Evolutionary conservation across 1,284 basidiomycete species (phyloP), one percentile per base, ranked within the genome.

Genomic region (Taiwanofungus camphoratus): DNA sequence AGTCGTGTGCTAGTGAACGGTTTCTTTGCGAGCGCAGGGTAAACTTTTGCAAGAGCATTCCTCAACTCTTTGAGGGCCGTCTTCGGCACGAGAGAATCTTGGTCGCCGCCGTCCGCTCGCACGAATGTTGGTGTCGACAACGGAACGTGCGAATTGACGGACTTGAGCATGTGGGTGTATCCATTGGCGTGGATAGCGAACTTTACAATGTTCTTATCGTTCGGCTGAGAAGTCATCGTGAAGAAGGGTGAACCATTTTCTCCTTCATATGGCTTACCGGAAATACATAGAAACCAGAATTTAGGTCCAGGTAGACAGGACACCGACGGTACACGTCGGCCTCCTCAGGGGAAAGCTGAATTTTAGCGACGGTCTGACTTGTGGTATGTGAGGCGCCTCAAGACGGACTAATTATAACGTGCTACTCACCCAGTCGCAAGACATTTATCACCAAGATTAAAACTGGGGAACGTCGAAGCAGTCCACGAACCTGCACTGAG

Each of bases 401-500:
- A 18, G 34, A n/a, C 12, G 21, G 12, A 13, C 29, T n/a, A 23
- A 2, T n/a, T 6, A 8, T 9, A 24, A 18, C 5, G 24, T 15
- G 12, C 21, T 20, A 32, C 72, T 57, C 54, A 87, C 84, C 87
- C 87, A 21, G 82, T 87, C 2, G 87, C 83, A 9, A 78, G 61
- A 53, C 77, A 82, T 24, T 64, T 66, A 8, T 63, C 56, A n/a
- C 68, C 63, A 20, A 82, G 55, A 15, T 66, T 61, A 12, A 84
- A 61, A 30, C 73, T 72, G 5, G 81, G 77, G 57, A 94, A 89
- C 1, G 84, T 65, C 0, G 86, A 83, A 2, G 83, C 76, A 0
- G 91, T 90, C 93, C 92, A 92, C 4, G 88, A 78, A 19, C 90
- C 90, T 5, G 79, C 69, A 11, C 87, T 79, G 24, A 92, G 59